Evolutionary conservation across 2,329 filamentous ascomycete species (phyloP), one percentile per base, ranked within the genome.

Genomic region (Xylariaceae sp.): DNA sequence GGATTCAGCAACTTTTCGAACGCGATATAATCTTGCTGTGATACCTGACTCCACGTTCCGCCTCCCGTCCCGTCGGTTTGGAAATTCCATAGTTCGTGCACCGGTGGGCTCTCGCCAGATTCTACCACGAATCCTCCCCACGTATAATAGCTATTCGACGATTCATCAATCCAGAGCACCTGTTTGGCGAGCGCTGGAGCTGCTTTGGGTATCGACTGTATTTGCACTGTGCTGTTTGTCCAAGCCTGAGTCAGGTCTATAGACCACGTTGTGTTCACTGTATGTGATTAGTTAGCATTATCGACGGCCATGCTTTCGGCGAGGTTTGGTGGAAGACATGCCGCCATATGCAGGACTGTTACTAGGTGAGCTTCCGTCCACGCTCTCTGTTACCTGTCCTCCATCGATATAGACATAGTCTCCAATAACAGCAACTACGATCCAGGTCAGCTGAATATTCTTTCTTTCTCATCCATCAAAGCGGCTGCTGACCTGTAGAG

Each of bases 361-460:
- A 21, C 56, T 48, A 1, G 54, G 45, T 23, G 46, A 37, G 17
- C 53, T 57, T 5, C 57, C 62, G 21, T 63, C 53, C 38, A 52
- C 45, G 10, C 51, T 51, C 25, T 59, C 56, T 2, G 57, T 64
- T 2, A 66, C 41, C 46, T 65, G 59, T 14, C 67, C 67, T 36
- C 67, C 67, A 44, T 70, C 66, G 37, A 69, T 61, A 41, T 68
- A 70, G 29, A 65, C 49, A 37, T 66, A 66, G 43, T 68, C 59
- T 8, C 64, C 64, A 11, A 68, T 43, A n/a, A 64, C 59, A 37
- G 60, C 57, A 17, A 58, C 58, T 57, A 47, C 23, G 36, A 12
- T 12, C 12, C 4, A 16, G 16, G 4, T 5, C 27, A 32, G 7
- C 12, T 16, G 27, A 32, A 10, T n/a, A n/a, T 12, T 45, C 16